A percentile compares a stretch with the other conserved stretches of the same genome.
Evolutionary conservation across 352 stramenopile genomes (phyloP).

Genomic region (Thalassiosira ordinaria): DNA sequence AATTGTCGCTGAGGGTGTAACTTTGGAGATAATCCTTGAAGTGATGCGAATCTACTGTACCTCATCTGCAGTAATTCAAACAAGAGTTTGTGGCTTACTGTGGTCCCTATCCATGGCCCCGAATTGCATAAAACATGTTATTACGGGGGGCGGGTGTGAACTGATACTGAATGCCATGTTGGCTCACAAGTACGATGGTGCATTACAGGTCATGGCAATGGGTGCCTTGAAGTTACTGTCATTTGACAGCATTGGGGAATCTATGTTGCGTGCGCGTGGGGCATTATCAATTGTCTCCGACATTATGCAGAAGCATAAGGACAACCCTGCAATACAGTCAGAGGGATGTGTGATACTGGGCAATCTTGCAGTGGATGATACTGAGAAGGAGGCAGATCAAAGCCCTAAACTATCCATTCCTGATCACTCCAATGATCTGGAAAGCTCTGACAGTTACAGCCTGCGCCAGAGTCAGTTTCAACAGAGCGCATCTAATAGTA

Average conservation of each 20-base stretch:
- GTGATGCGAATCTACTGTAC: slow-evolving; percentile 43
- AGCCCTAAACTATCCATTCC: too few species aligned
- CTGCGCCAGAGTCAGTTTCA: too few species aligned
- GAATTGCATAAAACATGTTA: slow-evolving; percentile 27
- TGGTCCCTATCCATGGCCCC: slow-evolving; percentile 34
- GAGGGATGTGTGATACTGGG: slow-evolving; percentile 43
- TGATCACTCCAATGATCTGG: too few species aligned
- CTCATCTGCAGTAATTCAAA: slow-evolving; percentile 28
- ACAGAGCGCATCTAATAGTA: too few species aligned
- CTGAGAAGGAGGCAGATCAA: too few species aligned
- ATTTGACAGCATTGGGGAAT: slow-evolving; percentile 28
- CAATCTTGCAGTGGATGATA: slow-evolving; percentile 32
- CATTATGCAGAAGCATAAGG: slow-evolving; percentile 25
- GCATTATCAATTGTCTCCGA: slow-evolving; percentile 17
- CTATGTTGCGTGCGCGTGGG: background rate
- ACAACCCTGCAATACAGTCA: slow-evolving; percentile 40
- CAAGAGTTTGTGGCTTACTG: slow-evolving; percentile 36
- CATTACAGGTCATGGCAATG: slow-evolving; percentile 35
- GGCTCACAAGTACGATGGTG: slow-evolving; percentile 9
- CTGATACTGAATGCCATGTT: slow-evolving; percentile 41
- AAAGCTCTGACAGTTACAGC: too few species aligned
- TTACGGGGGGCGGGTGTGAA: slow-evolving; percentile 19
- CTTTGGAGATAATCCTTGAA: slow-evolving; percentile 54
- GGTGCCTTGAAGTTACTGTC: slow-evolving; percentile 47
- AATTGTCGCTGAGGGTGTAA: slow-evolving; percentile 19